A percentile compares a stretch with the other conserved stretches of the same genome.
Evolutionary conservation across 129 eudicot genomes (phyloP).

Genomic region (Oenanthe sinensis): DNA sequence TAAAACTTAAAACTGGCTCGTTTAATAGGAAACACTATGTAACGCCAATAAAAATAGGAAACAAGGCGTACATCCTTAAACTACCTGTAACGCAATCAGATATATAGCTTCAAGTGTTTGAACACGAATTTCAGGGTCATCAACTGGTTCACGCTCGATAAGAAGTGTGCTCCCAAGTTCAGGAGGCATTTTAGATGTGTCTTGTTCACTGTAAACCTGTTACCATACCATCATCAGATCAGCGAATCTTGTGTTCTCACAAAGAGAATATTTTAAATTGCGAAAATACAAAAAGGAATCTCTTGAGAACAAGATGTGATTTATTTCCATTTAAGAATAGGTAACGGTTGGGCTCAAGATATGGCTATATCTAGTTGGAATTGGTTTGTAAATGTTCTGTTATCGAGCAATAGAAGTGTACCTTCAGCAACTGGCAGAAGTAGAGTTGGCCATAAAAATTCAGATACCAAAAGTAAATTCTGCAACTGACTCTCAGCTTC

Average conservation of each 20-base stretch:
- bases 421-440: slow-evolving; percentile 98
- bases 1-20: neutral
- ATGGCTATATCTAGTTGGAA: neutral
- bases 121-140: slow-evolving; percentile 72
- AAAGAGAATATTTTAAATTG: neutral
- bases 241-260: neutral
- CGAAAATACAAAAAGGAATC: neutral
- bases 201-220: slow-evolving; percentile 77
- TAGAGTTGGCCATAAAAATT: slow-evolving; percentile 96
- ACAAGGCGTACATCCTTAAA: neutral
- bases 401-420: slow-evolving; percentile 11
- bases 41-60: neutral
- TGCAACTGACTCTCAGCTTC: slow-evolving; percentile 90
- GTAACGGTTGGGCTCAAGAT: neutral
- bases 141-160: slow-evolving; percentile 78
- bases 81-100: slow-evolving; percentile 69
- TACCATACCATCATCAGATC: neutral
- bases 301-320: neutral
- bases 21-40: neutral
- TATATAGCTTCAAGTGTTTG: slow-evolving; percentile 90
- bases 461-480: slow-evolving; percentile 74
- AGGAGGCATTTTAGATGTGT: slow-evolving; percentile 86
- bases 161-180: slow-evolving; percentile 90
- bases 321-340: neutral
- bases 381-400: neutral